Evolutionary conservation across 139 green algal species (phyloP), one percentile per base, ranked within the genome.

Genomic region (Chara braunii): DNA sequence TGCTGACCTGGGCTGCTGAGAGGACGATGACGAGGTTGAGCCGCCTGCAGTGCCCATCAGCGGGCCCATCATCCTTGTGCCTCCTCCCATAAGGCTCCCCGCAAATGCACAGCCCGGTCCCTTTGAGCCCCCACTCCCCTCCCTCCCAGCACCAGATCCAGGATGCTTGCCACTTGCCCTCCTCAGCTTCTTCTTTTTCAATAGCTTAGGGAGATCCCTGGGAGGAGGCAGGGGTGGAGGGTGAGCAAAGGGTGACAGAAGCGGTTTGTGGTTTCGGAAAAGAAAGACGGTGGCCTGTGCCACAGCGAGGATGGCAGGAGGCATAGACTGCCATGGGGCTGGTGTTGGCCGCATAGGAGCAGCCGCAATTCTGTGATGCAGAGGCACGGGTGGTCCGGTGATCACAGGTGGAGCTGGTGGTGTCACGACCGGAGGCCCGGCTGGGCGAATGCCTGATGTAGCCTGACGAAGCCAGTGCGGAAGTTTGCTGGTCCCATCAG

Each of bases 11-110:
- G 61, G 50, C 14, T 50, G 3, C 29, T 48, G 29, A 28, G 60
- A 69, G 30, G 60, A 68, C 28, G 60, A 68, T 14, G 60, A 68
- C 30, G 60, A 69, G 48, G 50, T 30, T 6, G 57, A 67, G 7
- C 23, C n/a, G n/a, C n/a, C n/a, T n/a, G n/a, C n/a, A n/a, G n/a
- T n/a, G n/a, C n/a, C n/a, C n/a, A n/a, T n/a, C n/a, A n/a, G n/a
- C n/a, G n/a, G n/a, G n/a, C n/a, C n/a, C n/a, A n/a, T n/a, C n/a
- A n/a, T n/a, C n/a, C n/a, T n/a, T n/a, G n/a, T n/a, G n/a, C n/a
- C n/a, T n/a, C n/a, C n/a, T n/a, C n/a, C n/a, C n/a, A n/a, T n/a
- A n/a, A n/a, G n/a, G n/a, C n/a, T n/a, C n/a, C n/a, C n/a, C n/a
- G n/a, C n/a, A n/a, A n/a, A n/a, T n/a, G n/a, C n/a, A n/a, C n/a